Conservation (phyloP, 176 grass and related monocot species). For the Sorghum bicolor region Sorghum_bicolor_NCBIv3 NC_012873.2:8916001-8916500, state of each 20-base stretch:
- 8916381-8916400: not conserved
- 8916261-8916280: not conserved
- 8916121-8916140: not conserved
- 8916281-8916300: not conserved
- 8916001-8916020: no score
- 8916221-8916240: not conserved
- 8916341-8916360: not conserved
- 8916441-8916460: not conserved
- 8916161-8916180: not conserved
- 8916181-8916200: not conserved
- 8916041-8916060: no score
- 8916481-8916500: slow-evolving; percentile 45
- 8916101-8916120: no score
- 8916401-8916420: not conserved
- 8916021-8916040: no score
- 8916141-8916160: not conserved
- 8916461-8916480: slow-evolving; percentile 6
- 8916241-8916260: no score
- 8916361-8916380: not conserved
- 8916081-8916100: no score
- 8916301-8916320: not conserved
- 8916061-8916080: no score
- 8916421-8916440: not conserved
- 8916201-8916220: not conserved
- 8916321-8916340: not conserved